A percentile compares a stretch with the other conserved stretches of the same genome.
These are phyloP conservation scores for Pythium guiyangense DNA, from an alignment of 352 stramenopile species.

Conservation along the genomic window DNA sequence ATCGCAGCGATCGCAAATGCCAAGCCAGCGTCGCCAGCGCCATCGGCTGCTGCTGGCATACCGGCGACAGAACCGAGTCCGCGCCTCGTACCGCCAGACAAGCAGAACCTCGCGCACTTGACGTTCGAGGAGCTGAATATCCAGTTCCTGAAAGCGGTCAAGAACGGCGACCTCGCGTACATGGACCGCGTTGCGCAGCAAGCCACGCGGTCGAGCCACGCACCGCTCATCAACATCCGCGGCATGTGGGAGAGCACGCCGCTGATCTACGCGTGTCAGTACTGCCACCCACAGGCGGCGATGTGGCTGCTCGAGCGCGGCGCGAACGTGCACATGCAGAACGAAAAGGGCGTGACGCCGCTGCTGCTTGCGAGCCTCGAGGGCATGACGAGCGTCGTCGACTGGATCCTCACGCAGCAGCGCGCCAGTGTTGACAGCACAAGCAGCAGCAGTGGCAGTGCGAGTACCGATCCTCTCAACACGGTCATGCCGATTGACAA, in stretches of 20 bases:
- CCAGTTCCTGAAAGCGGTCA: constrained; percentile 66
- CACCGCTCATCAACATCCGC: constrained; percentile 46
- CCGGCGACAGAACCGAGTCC: constrained; percentile 2
- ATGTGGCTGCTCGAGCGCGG: constrained; percentile 49
- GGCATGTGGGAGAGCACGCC: constrained; percentile 85
- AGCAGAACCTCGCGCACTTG: constrained; percentile 14
- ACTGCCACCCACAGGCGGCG: constrained; percentile 44
- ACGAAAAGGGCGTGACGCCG: constrained; percentile 69
- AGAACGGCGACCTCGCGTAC: constrained; percentile 37
- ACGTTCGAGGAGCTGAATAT: constrained; percentile 44
- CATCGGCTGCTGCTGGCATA: neutral
- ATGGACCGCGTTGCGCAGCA: constrained; percentile 22
- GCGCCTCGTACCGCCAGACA: constrained; percentile 5
- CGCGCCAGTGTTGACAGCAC: neutral
- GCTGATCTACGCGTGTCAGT: constrained; percentile 72
- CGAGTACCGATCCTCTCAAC: neutral
- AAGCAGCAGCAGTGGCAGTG: neutral
- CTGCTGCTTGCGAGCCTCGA: constrained; percentile 71
- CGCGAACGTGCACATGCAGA: constrained; percentile 37
- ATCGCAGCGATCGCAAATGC: constrained; percentile 6
- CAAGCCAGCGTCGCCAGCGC: neutral
- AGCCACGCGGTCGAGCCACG: constrained; percentile 3
- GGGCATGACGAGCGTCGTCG: constrained; percentile 39
- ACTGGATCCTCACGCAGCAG: constrained; percentile 28
- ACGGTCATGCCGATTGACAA: constrained; percentile 11